Evolutionary conservation across 1,139 yeast species (phyloP), one percentile per base, ranked within the genome.

Genomic region (Yamadazyma triangularis): DNA sequence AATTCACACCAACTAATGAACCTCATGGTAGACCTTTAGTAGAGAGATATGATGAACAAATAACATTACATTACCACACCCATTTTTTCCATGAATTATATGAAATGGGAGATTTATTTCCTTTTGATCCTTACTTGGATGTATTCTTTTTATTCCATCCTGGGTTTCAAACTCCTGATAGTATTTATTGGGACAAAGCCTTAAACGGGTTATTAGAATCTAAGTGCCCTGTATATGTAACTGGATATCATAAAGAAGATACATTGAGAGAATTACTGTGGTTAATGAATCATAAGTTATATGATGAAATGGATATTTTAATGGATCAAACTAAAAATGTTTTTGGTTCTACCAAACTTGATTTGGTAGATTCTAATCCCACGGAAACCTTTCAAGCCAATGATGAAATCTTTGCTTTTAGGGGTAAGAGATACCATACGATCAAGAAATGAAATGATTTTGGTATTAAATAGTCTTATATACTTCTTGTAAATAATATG

Each of bases 341-440:
- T 27, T 91, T 84, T 56, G 82, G 86, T 24, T 82, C 94, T 25
- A 84, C 95, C 24, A 89, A 89, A 60, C 85, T 95, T 82, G 97
- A 91, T 61, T 71, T 91, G 51, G 91, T 88, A 47, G 96, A 89
- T 55, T 61, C 78, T 40, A 79, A 87, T 55, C 97, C 97, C 11
- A 88, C 89, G 15, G 96, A 89, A 54, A 85, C 86, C 8, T 89
- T 84, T 66, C 95, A 85, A 63, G 84, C 87, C 53, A 91, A 91
- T 64, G 88, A 85, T 66, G 79, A 79, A 53, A 62, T 91, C 32
- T 88, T 86, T 56, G 97, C 91, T 15, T 76, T 89, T 57, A 79
- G 98, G 64, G 98, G 98, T 45, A 91, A 91, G 73, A 77, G 97
- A 57, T 91, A 91, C 62, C 96, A 87, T 53, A 95, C 96, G 25